Base-by-base conservation (phyloP, 768 basidiomycete species). In the Termitomyces sp. region DNA sequence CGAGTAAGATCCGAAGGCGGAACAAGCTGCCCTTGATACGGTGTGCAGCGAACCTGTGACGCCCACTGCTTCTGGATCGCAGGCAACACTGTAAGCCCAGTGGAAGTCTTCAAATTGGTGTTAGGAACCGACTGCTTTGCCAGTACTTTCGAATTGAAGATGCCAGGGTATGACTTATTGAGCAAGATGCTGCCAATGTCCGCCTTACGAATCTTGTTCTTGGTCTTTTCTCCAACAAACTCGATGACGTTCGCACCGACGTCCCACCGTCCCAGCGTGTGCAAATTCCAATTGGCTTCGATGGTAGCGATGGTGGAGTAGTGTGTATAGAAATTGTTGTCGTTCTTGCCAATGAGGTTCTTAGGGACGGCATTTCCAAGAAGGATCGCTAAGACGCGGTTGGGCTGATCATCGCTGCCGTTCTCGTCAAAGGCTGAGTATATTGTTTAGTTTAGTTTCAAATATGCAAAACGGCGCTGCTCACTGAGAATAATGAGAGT, bases 201-300 rank as follows among this genome's bases (percentile, higher is more conserved):
- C 0, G 53, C 29, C 4, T 59, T 56, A 36, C 61, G 58, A 3
- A 63, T 76, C 44, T 60, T 60, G 67, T 84, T 82, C 40, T 70
- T 71, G 2, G 79, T 79, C 7, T 63, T 56, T 45, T 75, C 56
- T 6, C 78, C 81, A 47, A 85, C 81, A 44, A 82, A 67, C 25
- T 66, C 52, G 68, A 79, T 83, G 53, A 85, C 82, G 60, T 85
- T 84, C 54, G 68, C 71, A 67, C 58, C 54, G n/a, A 59, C 54
- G 35, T 59, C 54, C 58, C 54, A 56, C 6, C 84, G 77, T 18
- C 84, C 85, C 22, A 86, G 80, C 11, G 79, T 81, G 35, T 76
- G 76, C 31, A 87, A 79, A 5, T 68, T 68, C 84, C 85, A 86
- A 69, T 86, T 87, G 32, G 76, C 74, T 67, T 85, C 65, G 25